Percentiles rank a stretch among this genome's conserved stretches.
phyloP scores from a whole-genome alignment of 768 basidiomycete species.

The Boletus coccyginus region DNA sequence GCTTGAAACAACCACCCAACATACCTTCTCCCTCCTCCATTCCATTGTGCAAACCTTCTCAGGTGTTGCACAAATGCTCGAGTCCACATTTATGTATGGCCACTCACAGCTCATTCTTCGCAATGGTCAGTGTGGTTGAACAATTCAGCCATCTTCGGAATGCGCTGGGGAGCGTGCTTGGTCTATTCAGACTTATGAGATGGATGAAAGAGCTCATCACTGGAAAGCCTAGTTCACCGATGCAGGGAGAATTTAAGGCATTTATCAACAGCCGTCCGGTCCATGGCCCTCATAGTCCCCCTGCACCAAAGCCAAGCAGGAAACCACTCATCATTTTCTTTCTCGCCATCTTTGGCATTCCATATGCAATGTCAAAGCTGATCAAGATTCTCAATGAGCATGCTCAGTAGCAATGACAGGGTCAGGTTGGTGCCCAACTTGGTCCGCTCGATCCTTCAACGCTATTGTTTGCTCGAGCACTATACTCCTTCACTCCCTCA shows the following conservation, averaged over 20 bases:
- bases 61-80: slow-evolving; percentile 96
- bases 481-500: slow-evolving; percentile 73
- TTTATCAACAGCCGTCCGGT: slow-evolving; percentile 68
- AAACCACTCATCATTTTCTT: slow-evolving; percentile 94
- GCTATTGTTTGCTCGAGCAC: slow-evolving; percentile 80
- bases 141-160: slow-evolving; percentile 91
- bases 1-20: slow-evolving; percentile 85
- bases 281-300: slow-evolving; percentile 40
- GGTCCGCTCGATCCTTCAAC: slow-evolving; percentile 75
- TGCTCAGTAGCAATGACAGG: slow-evolving; percentile 46
- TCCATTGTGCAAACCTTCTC: slow-evolving; percentile 94
- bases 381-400: slow-evolving; percentile 73
- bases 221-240: slow-evolving; percentile 41
- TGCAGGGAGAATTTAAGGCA: slow-evolving; percentile 70
- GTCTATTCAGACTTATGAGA: slow-evolving; percentile 83
- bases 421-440: slow-evolving; percentile 29
- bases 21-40: slow-evolving; percentile 91
- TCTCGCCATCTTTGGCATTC: slow-evolving; percentile 88
- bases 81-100: slow-evolving; percentile 98
- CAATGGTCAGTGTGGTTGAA: slow-evolving; percentile 95
- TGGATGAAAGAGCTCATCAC: slow-evolving; percentile 74
- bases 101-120: slow-evolving; percentile 92
- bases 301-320: slow-evolving; percentile 64
- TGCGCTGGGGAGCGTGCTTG: slow-evolving; percentile 90
- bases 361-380: slow-evolving; percentile 90